Conservation (phyloP, 805 yeast species). For the Metschnikowia proteae region DNA sequence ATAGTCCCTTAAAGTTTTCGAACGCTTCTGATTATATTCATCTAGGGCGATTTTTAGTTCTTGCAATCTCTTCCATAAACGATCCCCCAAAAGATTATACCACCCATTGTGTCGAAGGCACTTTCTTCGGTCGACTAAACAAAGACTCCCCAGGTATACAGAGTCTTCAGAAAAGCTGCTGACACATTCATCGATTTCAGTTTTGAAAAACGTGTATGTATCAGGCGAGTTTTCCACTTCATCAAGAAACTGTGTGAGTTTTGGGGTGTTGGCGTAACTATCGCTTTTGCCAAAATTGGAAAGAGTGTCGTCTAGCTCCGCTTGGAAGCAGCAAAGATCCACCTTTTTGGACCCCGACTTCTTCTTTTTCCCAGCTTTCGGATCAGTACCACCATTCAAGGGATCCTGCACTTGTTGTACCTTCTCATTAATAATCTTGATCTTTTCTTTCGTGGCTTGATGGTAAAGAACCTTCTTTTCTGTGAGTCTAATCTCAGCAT, state of each 20-base stretch:
- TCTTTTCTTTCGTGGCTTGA: slow-evolving; percentile 31
- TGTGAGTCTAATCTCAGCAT: slow-evolving; percentile 15
- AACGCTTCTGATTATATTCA: slow-evolving; percentile 25
- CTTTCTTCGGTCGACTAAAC: slow-evolving; percentile 52
- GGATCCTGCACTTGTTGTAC: slow-evolving; percentile 17
- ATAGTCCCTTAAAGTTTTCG: slow-evolving; percentile 31
- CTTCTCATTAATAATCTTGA: slow-evolving; percentile 37
- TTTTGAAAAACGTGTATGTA: slow-evolving; percentile 11
- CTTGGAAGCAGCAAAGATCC: slow-evolving; percentile 55
- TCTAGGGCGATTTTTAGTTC: slow-evolving; percentile 34
- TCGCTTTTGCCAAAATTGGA: background rate
- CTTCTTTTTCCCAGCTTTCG: slow-evolving; percentile 18
- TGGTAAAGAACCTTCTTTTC: slow-evolving; percentile 23
- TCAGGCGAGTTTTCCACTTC: background rate
- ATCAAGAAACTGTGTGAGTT: background rate
- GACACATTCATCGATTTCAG: slow-evolving; percentile 18
- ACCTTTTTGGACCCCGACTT: slow-evolving; percentile 30
- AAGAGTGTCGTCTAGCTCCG: slow-evolving; percentile 16
- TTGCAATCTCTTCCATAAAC: slow-evolving; percentile 25
- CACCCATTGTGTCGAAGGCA: slow-evolving; percentile 55
- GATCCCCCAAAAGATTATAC: slow-evolving; percentile 38
- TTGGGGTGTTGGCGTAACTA: background rate
- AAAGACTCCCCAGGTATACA: slow-evolving; percentile 22
- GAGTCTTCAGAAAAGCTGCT: slow-evolving; percentile 11
- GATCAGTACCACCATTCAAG: slow-evolving; percentile 9